Conservation (phyloP, 2,329 filamentous ascomycete genomes). For the Pseudogymnoascus sp. region DNA sequence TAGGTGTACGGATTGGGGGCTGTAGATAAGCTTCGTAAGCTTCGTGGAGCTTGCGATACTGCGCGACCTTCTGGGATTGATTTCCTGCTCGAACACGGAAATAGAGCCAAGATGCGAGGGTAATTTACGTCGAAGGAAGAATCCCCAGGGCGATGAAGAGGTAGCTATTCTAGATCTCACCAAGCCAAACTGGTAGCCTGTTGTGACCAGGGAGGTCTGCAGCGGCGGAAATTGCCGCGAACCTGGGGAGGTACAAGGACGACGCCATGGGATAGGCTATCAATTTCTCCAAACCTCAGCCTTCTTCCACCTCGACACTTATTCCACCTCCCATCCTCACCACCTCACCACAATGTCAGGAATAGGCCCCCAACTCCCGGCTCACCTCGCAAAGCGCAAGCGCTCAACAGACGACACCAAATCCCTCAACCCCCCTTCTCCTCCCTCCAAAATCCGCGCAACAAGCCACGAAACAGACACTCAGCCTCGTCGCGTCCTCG, state of each 20-base stretch:
- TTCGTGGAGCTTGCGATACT: background rate
- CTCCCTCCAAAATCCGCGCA: conserved; percentile 38
- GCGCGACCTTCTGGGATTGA: background rate
- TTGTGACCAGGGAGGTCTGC: conserved; percentile 7
- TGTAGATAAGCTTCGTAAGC: background rate
- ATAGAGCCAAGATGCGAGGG: background rate
- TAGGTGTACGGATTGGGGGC: background rate
- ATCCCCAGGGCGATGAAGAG: background rate
- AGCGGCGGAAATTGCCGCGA: conserved; percentile 1
- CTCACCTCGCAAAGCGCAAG: conserved; percentile 58
- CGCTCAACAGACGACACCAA: conserved; percentile 38
- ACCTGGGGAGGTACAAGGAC: background rate
- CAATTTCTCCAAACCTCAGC: conserved; percentile 9
- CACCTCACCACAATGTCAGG: conserved; percentile 23
- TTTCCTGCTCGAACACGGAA: background rate
- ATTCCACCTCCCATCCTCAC: background rate
- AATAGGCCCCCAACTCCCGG: conserved; percentile 61
- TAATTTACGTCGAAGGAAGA: background rate
- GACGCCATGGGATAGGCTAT: background rate
- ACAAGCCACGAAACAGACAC: conserved; percentile 16
- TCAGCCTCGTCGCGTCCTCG: conserved; percentile 17
- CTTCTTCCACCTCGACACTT: background rate
- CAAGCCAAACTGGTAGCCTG: conserved; percentile 1
- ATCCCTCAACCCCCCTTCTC: conserved; percentile 31
- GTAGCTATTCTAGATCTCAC: background rate